A percentile compares a stretch with the other conserved stretches of the same genome.
These are phyloP conservation scores for Candida frijolesensis DNA, from an alignment of 1,139 yeast genomes.

Conservation along the genomic window DNA sequence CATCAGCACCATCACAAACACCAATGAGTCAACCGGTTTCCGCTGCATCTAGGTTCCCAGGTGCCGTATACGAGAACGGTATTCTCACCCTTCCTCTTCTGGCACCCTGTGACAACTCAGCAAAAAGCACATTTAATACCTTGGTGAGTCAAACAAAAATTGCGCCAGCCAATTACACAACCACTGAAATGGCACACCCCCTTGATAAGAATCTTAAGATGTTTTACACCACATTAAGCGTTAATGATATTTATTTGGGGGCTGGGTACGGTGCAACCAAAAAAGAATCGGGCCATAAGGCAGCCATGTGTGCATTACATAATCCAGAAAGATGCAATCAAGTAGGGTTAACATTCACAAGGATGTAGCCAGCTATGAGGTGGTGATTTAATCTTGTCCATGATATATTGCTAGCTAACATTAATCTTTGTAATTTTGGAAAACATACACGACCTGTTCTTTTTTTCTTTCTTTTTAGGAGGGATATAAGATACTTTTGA, in stretches of 20 bases:
- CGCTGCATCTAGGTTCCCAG: background rate
- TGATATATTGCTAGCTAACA: background rate
- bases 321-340: conserved; percentile 17
- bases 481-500: background rate
- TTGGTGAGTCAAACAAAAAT: background rate
- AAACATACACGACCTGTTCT: background rate
- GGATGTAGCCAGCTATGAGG: background rate
- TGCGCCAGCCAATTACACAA: background rate
- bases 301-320: conserved; percentile 32
- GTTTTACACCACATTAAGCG: conserved; percentile 18
- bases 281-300: conserved; percentile 32
- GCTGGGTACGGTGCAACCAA: conserved; percentile 33
- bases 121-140: background rate
- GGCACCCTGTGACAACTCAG: background rate
- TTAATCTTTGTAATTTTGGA: background rate
- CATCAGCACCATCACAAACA: background rate
- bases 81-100: background rate
- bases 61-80: conserved; percentile 17
- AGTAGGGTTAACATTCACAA: background rate
- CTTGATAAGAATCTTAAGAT: background rate
- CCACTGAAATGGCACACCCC: background rate
- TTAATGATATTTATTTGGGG: conserved; percentile 34
- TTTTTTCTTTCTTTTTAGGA: background rate
- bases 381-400: background rate
- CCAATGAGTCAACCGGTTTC: background rate